A percentile compares a stretch with the other conserved stretches of the same genome.
phyloP scores from a whole-genome alignment of 1,284 basidiomycete species.

The Earliella scabrosa region DNA sequence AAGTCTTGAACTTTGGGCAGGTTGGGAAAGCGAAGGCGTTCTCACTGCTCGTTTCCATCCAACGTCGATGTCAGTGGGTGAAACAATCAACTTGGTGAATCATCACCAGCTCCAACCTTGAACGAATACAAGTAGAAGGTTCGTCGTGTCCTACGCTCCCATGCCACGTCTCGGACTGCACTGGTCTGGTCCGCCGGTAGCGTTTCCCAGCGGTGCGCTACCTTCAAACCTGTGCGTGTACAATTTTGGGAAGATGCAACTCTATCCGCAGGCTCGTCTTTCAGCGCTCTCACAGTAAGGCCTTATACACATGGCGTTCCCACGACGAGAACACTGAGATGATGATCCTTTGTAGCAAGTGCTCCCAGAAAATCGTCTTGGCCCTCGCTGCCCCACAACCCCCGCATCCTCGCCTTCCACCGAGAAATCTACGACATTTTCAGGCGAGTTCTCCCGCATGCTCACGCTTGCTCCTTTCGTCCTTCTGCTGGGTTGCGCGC shows the following conservation, averaged over 20 bases:
- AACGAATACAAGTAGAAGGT: background rate
- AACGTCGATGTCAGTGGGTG: slow-evolving; percentile 9
- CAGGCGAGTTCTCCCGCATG: slow-evolving; percentile 16
- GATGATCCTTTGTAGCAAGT: slow-evolving; percentile 14
- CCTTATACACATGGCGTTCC: slow-evolving; percentile 3
- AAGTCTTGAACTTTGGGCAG: background rate
- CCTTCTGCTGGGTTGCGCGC: background rate
- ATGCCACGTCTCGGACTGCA: slow-evolving; percentile 13
- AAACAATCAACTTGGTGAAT: slow-evolving; percentile 7
- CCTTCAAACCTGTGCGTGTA: slow-evolving; percentile 10
- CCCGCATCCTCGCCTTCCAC: slow-evolving; percentile 12
- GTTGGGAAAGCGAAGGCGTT: slow-evolving; percentile 5
- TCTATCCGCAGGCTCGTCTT: slow-evolving; percentile 17
- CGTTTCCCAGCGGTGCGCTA: background rate
- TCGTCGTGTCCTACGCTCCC: slow-evolving; percentile 3
- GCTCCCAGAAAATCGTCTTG: slow-evolving; percentile 10
- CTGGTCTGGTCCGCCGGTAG: slow-evolving; percentile 14
- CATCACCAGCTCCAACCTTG: background rate
- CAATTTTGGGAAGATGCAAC: slow-evolving; percentile 18
- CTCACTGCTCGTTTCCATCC: background rate
- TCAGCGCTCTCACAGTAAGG: slow-evolving; percentile 15
- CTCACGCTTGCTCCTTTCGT: slow-evolving; percentile 2
- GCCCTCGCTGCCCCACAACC: slow-evolving; percentile 7
- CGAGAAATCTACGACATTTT: slow-evolving; percentile 26
- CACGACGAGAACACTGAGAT: slow-evolving; percentile 14